Base-by-base conservation (phyloP, 2,329 filamentous ascomycete genomes). In the Botryotinia globosa region DNA sequence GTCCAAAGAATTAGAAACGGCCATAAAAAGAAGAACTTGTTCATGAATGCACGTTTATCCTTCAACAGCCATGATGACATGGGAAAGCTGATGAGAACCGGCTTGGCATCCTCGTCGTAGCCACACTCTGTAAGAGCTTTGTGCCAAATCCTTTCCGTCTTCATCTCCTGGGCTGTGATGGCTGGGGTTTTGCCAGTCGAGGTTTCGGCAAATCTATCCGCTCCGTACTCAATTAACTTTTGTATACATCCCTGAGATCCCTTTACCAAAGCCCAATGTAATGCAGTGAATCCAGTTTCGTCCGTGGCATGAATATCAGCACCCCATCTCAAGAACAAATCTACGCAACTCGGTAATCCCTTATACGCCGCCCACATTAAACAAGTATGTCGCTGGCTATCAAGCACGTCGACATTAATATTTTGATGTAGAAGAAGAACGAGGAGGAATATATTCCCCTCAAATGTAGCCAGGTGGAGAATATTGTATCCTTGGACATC, bases 351-450 rank as follows among this genome's bases (percentile, higher is more conserved):
- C 0, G 95, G 93, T 81, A 91, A 98, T 51, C 97, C 96, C 83
- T 99, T 99, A 85, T 99, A 99, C 25, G 95, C 95, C 29, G 96
- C 94, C 96, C 96, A 99, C 96, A 99, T 99, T 74, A 99, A 86
- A 74, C 91, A 92, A 1, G 96, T 98, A 82, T 99, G 97, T 9
- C 94, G 94, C 80, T 94, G 95, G 68, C 89, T 89, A 83, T 99
- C 96, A 70, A 91, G 87, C 9, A 96, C 92, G 81, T 99, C 96
- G 74, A 99, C 94, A 25, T 94, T 93, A 74, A 99, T 96, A 80
- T 96, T 94, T 80, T 98, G 94, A 83, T 99, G 96, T 37, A 99
- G 87, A 12, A 99, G 88, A 1, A 99, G 88, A 67, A 94, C 90
- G 42, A 99, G 87, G 73, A 98, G 88, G 77, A 97, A 92, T 32